Percentiles rank a stretch among this genome's conserved stretches.
Conservation (phyloP, 805 yeast species). For the Ogataea minuta region DNA sequence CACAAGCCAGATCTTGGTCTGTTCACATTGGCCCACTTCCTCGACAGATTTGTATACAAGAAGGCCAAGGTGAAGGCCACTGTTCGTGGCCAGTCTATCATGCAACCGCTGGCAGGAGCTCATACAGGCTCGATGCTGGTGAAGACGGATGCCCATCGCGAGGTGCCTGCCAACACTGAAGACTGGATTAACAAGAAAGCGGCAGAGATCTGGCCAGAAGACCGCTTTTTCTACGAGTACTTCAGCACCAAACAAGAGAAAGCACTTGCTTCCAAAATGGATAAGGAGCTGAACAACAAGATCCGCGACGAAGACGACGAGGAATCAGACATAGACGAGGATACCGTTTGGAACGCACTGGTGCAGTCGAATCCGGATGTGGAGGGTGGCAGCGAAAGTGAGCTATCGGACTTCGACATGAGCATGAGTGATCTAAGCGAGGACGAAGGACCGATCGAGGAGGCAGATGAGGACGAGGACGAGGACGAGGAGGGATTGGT, state of each 20-base stretch:
- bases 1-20: slow-evolving; percentile 86
- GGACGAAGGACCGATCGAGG: slow-evolving; percentile 33
- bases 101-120: slow-evolving; percentile 95
- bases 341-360: slow-evolving; percentile 56
- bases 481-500: slow-evolving; percentile 37
- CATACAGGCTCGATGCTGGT: slow-evolving; percentile 70
- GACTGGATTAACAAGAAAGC: slow-evolving; percentile 74
- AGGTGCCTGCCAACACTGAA: slow-evolving; percentile 77
- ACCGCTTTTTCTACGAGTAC: slow-evolving; percentile 82
- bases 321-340: slow-evolving; percentile 51
- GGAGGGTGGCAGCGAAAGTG: slow-evolving; percentile 45
- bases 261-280: slow-evolving; percentile 36
- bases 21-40: slow-evolving; percentile 82
- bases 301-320: slow-evolving; percentile 44
- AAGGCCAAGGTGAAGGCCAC: slow-evolving; percentile 77
- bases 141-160: slow-evolving; percentile 43
- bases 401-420: slow-evolving; percentile 38
- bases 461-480: slow-evolving; percentile 35
- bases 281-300: slow-evolving; percentile 43
- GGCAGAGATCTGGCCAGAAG: slow-evolving; percentile 77
- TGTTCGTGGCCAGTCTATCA: slow-evolving; percentile 85
- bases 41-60: slow-evolving; percentile 93
- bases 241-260: slow-evolving; percentile 61
- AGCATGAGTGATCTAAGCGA: slow-evolving; percentile 34
- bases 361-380: slow-evolving; percentile 58